Evolutionary conservation across 148 eudicot genomes (phyloP).

Genomic region (Cornus florida): DNA sequence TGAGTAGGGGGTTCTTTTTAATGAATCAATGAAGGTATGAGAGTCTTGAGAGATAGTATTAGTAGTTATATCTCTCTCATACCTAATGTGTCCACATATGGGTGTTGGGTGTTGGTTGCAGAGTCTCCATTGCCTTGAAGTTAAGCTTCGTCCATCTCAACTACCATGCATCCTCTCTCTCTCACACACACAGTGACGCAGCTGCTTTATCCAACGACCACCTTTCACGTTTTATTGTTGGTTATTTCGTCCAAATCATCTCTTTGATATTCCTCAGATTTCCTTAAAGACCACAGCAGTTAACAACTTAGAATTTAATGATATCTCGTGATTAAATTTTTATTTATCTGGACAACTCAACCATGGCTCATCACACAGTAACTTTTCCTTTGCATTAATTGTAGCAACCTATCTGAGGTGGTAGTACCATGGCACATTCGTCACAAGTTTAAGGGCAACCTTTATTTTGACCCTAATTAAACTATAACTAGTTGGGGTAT

Average conservation of each 20-base stretch:
- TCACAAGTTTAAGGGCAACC: too few species aligned
- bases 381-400: too few species aligned
- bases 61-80: slow-evolving; percentile 12
- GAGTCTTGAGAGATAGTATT: not conserved
- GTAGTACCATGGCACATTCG: too few species aligned
- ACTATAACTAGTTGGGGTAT: too few species aligned
- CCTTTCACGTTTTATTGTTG: not conserved
- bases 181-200: not conserved
- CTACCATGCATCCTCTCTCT: slow-evolving; percentile 24
- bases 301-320: too few species aligned
- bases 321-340: too few species aligned
- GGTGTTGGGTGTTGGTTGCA: slow-evolving; percentile 61
- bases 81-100: slow-evolving; percentile 45
- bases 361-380: too few species aligned
- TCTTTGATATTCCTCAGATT: not conserved
- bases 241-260: not conserved
- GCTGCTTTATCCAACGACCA: slow-evolving; percentile 13
- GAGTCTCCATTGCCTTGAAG: slow-evolving; percentile 95
- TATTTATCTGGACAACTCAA: not conserved
- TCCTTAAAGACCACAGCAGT: not conserved
- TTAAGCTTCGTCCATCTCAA: slow-evolving; percentile 74
- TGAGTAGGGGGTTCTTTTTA: slow-evolving; percentile 35
- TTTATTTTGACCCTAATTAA: too few species aligned
- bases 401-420: too few species aligned
- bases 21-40: slow-evolving; percentile 41